Base-by-base conservation (phyloP, 179 eudicot genomes). In the Dionaea muscipula region DNA sequence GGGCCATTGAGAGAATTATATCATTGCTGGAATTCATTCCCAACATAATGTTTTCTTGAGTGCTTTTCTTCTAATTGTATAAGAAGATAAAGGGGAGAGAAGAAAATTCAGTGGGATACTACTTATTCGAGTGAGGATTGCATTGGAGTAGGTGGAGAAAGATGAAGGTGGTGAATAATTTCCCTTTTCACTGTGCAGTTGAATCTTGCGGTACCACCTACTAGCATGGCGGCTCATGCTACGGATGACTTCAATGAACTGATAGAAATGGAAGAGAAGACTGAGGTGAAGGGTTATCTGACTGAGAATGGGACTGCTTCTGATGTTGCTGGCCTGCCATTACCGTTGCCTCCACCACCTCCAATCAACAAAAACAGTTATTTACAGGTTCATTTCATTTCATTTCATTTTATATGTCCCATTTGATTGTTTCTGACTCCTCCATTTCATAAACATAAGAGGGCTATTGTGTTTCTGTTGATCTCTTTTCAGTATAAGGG, bases 191-290 rank as follows among this genome's bases (percentile, higher is more conserved):
- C 37, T 33, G 38, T 71, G 22, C 55, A 80, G 25, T 52, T 61
- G 12, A 68, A 58, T 60, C 49, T 53, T 12, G 33, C 51, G 50
- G 61, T 68, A 35, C 89, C 95, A 56, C 70, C 81, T 24, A 88
- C 88, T 51, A 74, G 94, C 72, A 81, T 85, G 77, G 94, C 94
- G 67, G 91, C 94, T 64, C 78, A 81, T 75, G 82, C 81, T 21
- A 56, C 47, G 22, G 86, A 84, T 66, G 91, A 82, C 50, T 70
- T 66, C 48, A 57, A 53, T 61, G 91, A 82, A 61, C 68, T 72
- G 60, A 64, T 39, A 33, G 87, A 78, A 48, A 47, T 37, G 47
- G 80, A 78, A 44, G 85, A 75, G 14, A 62, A 64, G 61, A 9
- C 38, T 26, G 79, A 59, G 28, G 68, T 49, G 11, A 64, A 51